Percentiles rank a stretch among this genome's conserved stretches.
Evolutionary conservation across 2,329 filamentous ascomycete genomes (phyloP).

Genomic region (Neobulgaria alba): DNA sequence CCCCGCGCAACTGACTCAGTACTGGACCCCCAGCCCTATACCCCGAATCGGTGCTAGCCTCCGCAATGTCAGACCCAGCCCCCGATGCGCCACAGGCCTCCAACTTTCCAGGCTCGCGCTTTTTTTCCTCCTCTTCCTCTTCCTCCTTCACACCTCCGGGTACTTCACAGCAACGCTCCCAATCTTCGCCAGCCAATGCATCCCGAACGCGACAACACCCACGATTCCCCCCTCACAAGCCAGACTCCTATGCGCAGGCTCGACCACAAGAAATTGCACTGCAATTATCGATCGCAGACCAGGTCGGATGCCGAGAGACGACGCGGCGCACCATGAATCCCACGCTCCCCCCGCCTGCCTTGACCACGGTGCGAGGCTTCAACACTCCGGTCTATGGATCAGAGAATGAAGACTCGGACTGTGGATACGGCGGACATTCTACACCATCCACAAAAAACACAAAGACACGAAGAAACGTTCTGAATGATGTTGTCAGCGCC

Average conservation of each 20-base stretch:
- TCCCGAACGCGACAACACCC: slow-evolving; percentile 23
- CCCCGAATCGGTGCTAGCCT: too few species aligned
- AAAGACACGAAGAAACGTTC: slow-evolving; percentile 19
- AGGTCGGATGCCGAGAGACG: slow-evolving; percentile 29
- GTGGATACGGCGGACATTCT: slow-evolving; percentile 28
- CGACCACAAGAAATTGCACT: slow-evolving; percentile 26
- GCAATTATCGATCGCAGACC: slow-evolving; percentile 29
- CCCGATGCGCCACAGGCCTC: too few species aligned
- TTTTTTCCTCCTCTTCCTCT: too few species aligned
- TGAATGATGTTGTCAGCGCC: slow-evolving; percentile 38
- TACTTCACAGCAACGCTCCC: too few species aligned
- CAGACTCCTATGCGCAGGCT: slow-evolving; percentile 25
- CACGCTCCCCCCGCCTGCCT: slow-evolving; percentile 15
- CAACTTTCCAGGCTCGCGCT: too few species aligned
- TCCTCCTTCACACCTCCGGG: too few species aligned
- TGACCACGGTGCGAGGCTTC: slow-evolving; percentile 28
- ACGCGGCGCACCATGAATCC: slow-evolving; percentile 29
- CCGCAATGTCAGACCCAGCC: too few species aligned
- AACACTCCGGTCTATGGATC: slow-evolving; percentile 32
- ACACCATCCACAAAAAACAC: slow-evolving; percentile 26
- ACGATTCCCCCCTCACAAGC: slow-evolving; percentile 12
- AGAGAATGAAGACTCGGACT: slow-evolving; percentile 47
- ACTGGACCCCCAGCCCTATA: too few species aligned
- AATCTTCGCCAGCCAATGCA: slow-evolving; percentile 30
- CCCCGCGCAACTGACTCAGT: too few species aligned